Conservation (phyloP, 1,284 basidiomycete genomes). For the Tremellales sp. region DNA sequence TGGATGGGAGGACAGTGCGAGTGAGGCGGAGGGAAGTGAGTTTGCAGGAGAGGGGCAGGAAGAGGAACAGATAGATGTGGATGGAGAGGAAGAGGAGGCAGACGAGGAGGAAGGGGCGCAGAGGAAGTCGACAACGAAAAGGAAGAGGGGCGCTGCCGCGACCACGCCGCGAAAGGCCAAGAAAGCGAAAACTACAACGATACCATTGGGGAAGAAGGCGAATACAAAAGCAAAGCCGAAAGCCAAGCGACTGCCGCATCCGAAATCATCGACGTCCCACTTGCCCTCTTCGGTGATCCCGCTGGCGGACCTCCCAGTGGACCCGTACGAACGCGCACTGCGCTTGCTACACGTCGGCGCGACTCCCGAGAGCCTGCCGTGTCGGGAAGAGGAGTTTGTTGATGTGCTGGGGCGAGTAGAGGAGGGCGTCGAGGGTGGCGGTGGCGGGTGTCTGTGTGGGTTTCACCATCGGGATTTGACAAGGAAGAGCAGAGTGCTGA, state of each 20-base stretch:
- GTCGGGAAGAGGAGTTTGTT: slow-evolving; percentile 81
- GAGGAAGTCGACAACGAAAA: slow-evolving; percentile 7
- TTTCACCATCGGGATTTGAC: slow-evolving; percentile 16
- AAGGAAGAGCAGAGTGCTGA: neutral
- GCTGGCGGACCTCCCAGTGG: slow-evolving; percentile 55
- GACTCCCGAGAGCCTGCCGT: slow-evolving; percentile 84
- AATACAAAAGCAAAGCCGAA: slow-evolving; percentile 9
- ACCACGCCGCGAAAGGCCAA: slow-evolving; percentile 9
- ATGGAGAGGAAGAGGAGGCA: slow-evolving; percentile 6
- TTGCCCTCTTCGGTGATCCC: slow-evolving; percentile 26
- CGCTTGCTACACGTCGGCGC: slow-evolving; percentile 89
- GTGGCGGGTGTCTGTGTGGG: slow-evolving; percentile 92
- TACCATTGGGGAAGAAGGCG: slow-evolving; percentile 8
- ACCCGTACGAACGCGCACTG: slow-evolving; percentile 80
- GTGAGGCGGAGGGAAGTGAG: slow-evolving; percentile 10
- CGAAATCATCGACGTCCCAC: slow-evolving; percentile 30
- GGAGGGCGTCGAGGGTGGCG: slow-evolving; percentile 84
- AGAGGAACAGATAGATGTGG: slow-evolving; percentile 18
- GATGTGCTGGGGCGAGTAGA: slow-evolving; percentile 73
- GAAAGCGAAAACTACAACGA: slow-evolving; percentile 10
- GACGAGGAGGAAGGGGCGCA: slow-evolving; percentile 8
- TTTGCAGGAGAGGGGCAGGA: slow-evolving; percentile 8
- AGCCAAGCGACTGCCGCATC: slow-evolving; percentile 29
- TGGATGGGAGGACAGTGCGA: slow-evolving; percentile 9
- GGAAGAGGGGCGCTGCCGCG: neutral